Evolutionary conservation across 1,284 basidiomycete species (phyloP), one percentile per base, ranked within the genome.

Genomic region (Phaffia rhodozyma): DNA sequence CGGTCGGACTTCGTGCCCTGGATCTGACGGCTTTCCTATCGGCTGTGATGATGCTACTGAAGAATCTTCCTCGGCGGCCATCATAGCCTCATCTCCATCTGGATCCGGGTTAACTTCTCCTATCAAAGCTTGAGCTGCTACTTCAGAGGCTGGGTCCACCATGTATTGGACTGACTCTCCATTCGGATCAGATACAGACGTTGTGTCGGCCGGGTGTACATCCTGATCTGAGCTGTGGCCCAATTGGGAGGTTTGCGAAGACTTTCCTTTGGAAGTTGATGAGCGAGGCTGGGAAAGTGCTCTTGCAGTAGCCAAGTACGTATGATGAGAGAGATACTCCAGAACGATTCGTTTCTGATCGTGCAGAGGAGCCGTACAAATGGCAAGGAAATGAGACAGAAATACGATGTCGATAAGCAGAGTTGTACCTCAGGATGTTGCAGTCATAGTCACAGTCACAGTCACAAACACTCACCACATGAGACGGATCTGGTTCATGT

Each of bases 271-370:
- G 16, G 53, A 47, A n/a, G 58, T 48, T 29, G 58, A 38, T 16
- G 58, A 29, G 2, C 23, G 43, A 30, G 32, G 62, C 30, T 50
- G 49, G 5, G 58, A 65, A 29, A 65, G 63, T 5, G 63, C 63
- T 16, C 55, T 53, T 25, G 63, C 63, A 21, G 63, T 65, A 9
- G 63, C 48, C 18, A 65, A 50, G 49, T 57, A 65, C 13, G 50
- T 43, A 43, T 55, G 43, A 48, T 60, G 58, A n/a, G 49, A 49
- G 9, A 65, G 63, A 43, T 60, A 65, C 21, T 65, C 63, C 9
- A 65, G 55, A 16, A 65, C 63, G 48, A 65, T 32, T 29, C 38
- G 58, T 30, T 55, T 60, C 63, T 65, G 58, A 11, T 43, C 16
- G 16, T 16, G 13, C 5, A 43, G 38, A 43, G 38, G 16, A 16